Evolutionary conservation across 805 yeast genomes (phyloP), one percentile per base, ranked within the genome.

Genomic region (Lipomyces mesembrius): DNA sequence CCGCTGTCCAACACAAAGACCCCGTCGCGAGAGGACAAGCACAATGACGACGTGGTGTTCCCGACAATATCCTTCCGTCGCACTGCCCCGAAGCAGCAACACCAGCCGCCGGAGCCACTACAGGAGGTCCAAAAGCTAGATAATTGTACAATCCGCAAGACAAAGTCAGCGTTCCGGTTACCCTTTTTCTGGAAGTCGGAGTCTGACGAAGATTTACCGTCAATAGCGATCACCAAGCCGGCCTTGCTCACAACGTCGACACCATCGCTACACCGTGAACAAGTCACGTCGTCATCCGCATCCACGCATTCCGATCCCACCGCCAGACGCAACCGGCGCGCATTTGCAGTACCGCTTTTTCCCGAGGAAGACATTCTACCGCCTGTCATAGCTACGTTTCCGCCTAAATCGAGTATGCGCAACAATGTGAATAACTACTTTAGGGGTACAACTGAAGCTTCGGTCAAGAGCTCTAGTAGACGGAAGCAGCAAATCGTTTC

Each of bases 171-270:
- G 1, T 68, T 68, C 43, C 61, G 67, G n/a, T 53, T 68, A 14
- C 71, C 71, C n/a, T 68, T 68, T 25, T 66, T 68, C 57, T 66
- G 70, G 76, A 20, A 64, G 67, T n/a, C 65, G 62, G 61, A 73
- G 64, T 57, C 64, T 66, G 66, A 59, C 61, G 20, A 69, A 25
- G 37, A 54, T 54, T 17, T 29, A 17, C n/a, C 57, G 11, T 54
- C 57, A n/a, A 3, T 6, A 14, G 49, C 53, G 39, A n/a, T 29
- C 39, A 17, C 39, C 39, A n/a, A 29, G 39, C 29, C 58, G 52
- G 27, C n/a, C 27, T 7, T 20, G 22, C 4, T 43, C 22, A 43
- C 49, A 43, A n/a, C 49, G 11, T 43, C 35, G 63, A 25, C 56
- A 17, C 55, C 22, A 63, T 56, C 22, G 43, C 27, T 52, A 52